A percentile compares a stretch with the other conserved stretches of the same genome.
These are phyloP conservation scores for Ulota crispa DNA, from an alignment of 225 moss, liverwort and hornwort genomes.

Conservation along the genomic window DNA sequence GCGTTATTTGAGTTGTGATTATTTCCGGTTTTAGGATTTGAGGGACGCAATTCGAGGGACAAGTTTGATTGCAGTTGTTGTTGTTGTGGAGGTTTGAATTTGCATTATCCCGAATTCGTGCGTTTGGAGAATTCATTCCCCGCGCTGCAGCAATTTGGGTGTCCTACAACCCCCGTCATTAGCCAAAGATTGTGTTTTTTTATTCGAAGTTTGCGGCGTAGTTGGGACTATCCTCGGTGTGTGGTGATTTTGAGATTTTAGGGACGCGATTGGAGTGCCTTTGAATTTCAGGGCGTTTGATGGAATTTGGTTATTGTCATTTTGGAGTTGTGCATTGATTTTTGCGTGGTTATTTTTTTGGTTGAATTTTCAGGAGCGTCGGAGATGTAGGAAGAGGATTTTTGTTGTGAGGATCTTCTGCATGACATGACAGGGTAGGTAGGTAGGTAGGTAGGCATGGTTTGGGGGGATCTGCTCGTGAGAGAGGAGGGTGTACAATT, in stretches of 20 bases:
- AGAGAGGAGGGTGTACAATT: slow-evolving; percentile 15
- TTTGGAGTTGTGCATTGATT: not conserved
- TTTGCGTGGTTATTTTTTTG: slow-evolving; percentile 1
- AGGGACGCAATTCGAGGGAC: not conserved
- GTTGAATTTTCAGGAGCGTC: slow-evolving; percentile 20
- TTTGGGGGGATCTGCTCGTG: slow-evolving; percentile 18
- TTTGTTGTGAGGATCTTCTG: slow-evolving; percentile 8
- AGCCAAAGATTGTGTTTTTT: not conserved
- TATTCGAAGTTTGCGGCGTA: not conserved
- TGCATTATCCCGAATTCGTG: not conserved
- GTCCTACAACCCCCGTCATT: not conserved
- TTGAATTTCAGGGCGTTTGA: not conserved
- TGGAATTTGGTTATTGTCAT: not conserved
- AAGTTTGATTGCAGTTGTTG: not conserved
- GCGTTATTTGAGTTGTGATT: not conserved
- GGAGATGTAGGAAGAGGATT: slow-evolving; percentile 19
- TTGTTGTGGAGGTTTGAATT: not conserved
- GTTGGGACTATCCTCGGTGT: not conserved
- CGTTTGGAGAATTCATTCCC: not conserved
- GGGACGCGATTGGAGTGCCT: not conserved
- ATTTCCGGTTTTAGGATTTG: not conserved
- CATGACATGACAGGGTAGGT: slow-evolving; percentile 5
- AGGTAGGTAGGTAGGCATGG: slow-evolving; percentile 21
- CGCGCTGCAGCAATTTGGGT: not conserved
- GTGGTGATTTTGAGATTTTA: not conserved